These are phyloP conservation scores for Chimonanthus praecox DNA, from an alignment of 164 flowering plant genomes.

Conservation along the genomic window DNA sequence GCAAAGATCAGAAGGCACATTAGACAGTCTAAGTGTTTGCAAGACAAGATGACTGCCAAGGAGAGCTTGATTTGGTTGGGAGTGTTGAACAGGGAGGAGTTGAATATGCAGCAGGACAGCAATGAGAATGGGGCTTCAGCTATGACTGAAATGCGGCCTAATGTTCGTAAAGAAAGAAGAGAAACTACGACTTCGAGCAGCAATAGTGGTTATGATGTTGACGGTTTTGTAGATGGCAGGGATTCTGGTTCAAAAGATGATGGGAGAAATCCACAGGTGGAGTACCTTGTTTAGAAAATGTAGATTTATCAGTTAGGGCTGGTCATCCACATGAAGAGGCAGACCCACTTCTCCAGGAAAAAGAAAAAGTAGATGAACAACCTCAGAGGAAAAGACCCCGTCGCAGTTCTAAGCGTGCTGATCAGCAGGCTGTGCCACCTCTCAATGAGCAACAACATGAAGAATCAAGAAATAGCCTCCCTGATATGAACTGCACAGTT, in stretches of 20 bases:
- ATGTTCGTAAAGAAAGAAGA: conserved; percentile 26
- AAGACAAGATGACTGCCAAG: conserved; percentile 85
- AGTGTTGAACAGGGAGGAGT: conserved; percentile 61
- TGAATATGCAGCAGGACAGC: conserved; percentile 43
- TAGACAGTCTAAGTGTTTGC: conserved; percentile 71
- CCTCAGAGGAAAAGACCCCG: conserved; percentile 34
- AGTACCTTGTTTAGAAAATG: conserved; percentile 15
- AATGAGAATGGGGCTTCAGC: conserved; percentile 55
- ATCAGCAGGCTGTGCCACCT: conserved; percentile 15
- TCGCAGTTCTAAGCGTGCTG: conserved; percentile 12
- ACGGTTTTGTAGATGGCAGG: conserved; percentile 39
- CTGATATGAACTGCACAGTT: conserved; percentile 38
- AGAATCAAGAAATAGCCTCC: conserved; percentile 26
- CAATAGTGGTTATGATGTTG: conserved; percentile 63
- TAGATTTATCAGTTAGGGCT: not conserved
- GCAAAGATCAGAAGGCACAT: conserved; percentile 72
- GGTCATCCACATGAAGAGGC: conserved; percentile 3
- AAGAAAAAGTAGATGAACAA: conserved; percentile 25
- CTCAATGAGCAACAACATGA: conserved; percentile 15
- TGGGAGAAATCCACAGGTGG: conserved; percentile 28
- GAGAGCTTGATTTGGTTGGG: conserved; percentile 80
- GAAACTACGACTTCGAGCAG: conserved; percentile 40
- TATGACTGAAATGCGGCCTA: conserved; percentile 40
- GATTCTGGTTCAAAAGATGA: conserved; percentile 62
- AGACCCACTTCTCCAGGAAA: conserved; percentile 17